Conservation (phyloP, 805 yeast genomes). For the Debaryomyces tyrocola region DNA sequence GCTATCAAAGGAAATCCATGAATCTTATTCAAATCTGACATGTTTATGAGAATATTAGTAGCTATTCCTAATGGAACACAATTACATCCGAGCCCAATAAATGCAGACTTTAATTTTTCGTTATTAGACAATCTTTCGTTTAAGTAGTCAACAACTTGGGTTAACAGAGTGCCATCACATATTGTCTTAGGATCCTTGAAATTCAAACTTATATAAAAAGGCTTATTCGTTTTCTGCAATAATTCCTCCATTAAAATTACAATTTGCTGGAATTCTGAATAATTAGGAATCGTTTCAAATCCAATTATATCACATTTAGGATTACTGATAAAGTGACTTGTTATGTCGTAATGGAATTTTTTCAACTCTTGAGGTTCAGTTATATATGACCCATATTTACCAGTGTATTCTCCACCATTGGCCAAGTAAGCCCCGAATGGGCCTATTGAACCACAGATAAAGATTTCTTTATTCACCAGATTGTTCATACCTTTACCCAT, state of each 20-base stretch:
- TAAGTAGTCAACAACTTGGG: conserved; percentile 18
- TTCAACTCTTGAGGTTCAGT: conserved; percentile 34
- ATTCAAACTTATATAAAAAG: conserved; percentile 46
- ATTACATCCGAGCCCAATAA: conserved; percentile 64
- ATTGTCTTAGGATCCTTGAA: conserved; percentile 21
- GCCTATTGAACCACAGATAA: conserved; percentile 66
- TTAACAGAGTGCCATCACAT: conserved; percentile 33
- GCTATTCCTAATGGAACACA: conserved; percentile 56
- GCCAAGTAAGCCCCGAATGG: conserved; percentile 74
- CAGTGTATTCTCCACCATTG: conserved; percentile 72
- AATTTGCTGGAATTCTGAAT: conserved; percentile 54
- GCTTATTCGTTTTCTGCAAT: conserved; percentile 23
- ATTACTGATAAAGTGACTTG: conserved; percentile 36
- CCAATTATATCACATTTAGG: conserved; percentile 56
- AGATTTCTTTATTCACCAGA: conserved; percentile 7
- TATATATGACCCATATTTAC: conserved; percentile 50
- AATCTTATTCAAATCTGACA: conserved; percentile 18
- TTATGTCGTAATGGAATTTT: conserved; percentile 48
- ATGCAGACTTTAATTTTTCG: conserved; percentile 16
- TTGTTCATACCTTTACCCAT: not conserved
- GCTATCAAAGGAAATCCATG: conserved; percentile 44
- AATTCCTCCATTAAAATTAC: conserved; percentile 31
- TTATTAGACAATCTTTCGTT: conserved; percentile 6
- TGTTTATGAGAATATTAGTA: conserved; percentile 34
- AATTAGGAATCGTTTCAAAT: conserved; percentile 72